These are phyloP conservation scores for Ambrosiella cleistominuta DNA, from an alignment of 2,329 filamentous ascomycete genomes.

Conservation along the genomic window DNA sequence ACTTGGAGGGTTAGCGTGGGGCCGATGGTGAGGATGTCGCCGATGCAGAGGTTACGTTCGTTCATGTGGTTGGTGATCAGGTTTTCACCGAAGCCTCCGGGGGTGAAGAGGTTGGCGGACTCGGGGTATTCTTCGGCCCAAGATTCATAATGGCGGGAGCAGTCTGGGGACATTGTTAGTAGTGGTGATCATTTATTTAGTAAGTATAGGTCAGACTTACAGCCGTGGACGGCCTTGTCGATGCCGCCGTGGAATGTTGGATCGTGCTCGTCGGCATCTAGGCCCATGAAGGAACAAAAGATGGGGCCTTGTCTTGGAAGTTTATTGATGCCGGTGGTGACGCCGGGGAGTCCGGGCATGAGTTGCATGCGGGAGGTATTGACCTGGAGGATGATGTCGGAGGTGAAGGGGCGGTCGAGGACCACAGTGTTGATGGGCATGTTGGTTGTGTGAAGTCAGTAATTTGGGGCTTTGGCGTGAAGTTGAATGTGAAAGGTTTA, in stretches of 20 bases:
- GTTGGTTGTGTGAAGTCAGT: neutral
- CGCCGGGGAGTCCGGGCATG: conserved; percentile 29
- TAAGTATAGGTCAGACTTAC: conserved; percentile 20
- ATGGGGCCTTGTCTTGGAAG: conserved; percentile 25
- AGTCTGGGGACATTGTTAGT: conserved; percentile 27
- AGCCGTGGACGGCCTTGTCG: conserved; percentile 46
- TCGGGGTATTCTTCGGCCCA: conserved; percentile 38
- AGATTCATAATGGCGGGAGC: conserved; percentile 36
- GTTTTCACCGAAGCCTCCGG: conserved; percentile 49
- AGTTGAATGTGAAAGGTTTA: too few species aligned
- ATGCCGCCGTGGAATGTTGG: conserved; percentile 41
- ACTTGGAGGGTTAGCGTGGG: conserved; percentile 37
- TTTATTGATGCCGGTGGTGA: conserved; percentile 42
- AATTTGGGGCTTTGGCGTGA: too few species aligned
- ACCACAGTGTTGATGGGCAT: conserved; percentile 1
- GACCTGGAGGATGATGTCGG: conserved; percentile 36
- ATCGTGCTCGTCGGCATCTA: conserved; percentile 44
- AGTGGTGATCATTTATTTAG: neutral
- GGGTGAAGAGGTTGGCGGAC: conserved; percentile 31
- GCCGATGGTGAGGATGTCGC: conserved; percentile 38
- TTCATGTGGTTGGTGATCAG: conserved; percentile 40
- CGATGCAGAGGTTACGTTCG: conserved; percentile 48
- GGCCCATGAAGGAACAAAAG: conserved; percentile 29
- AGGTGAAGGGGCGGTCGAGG: conserved; percentile 1
- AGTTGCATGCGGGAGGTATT: conserved; percentile 39